Base-by-base conservation (phyloP, 371 early-diverging fungal genomes). In the Zancudomyces culisetae region DNA sequence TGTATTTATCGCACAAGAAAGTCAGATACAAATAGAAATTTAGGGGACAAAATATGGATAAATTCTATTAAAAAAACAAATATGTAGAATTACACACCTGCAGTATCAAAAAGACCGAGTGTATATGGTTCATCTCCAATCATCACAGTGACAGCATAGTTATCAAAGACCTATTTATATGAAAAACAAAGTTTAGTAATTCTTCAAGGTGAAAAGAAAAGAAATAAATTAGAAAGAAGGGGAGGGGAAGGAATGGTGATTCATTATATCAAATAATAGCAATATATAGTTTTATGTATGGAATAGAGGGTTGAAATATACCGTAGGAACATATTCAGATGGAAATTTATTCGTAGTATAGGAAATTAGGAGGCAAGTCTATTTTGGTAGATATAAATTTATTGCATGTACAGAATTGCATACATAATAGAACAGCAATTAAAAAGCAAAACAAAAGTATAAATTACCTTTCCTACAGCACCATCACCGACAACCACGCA, bases 331-430 rank as follows among this genome's bases (percentile, higher is more conserved):
- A 62, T 96, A 96, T 76, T 94, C 97, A 35, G 88, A 86, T 49
- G 96, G 96, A 61, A 95, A 95, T 74, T 93, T 90, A 80, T 94
- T 94, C 39, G 94, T 96, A 42, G 97, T 94, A 72, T 96, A 96
- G 41, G 91, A 91, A 56, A 96, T 96, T 57, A 96, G 78, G 15
- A 96, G 79, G 68, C 97, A 96, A 35, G 94, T 94, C 83, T 83
- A 74, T 23, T 43, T 42, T n/a, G 27, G 8, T 23, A 23, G 21
- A 22, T 41, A 29, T 58, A 59, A 15, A 27, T 21, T 55, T 21
- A 30, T 12, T 29, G 19, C 21, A 58, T 51, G 21, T 45, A 49
- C 43, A 21, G 45, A 42, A 35, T 35, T 35, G 15, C 35, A 10
- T 45, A 13, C 21, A 8, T 13, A n/a, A n/a, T 19, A 55, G 20